These are phyloP conservation scores for Cladophialophora immunda DNA, from an alignment of 2,329 filamentous ascomycete species.

Conservation along the genomic window DNA sequence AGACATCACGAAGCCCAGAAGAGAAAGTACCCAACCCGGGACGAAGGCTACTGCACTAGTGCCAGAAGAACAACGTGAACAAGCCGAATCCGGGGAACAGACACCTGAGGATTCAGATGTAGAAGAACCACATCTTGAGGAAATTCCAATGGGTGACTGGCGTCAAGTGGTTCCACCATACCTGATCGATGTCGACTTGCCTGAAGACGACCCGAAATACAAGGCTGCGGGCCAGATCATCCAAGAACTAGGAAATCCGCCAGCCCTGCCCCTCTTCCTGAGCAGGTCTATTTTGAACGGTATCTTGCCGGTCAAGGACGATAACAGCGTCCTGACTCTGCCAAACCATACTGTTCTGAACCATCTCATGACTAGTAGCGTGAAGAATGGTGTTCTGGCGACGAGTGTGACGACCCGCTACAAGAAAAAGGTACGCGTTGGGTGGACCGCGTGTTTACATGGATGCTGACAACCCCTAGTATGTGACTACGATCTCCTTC, in stretches of 20 bases:
- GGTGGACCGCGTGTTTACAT: neutral
- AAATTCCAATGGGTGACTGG: constrained; percentile 68
- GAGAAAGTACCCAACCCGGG: constrained; percentile 48
- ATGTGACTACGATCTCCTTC: constrained; percentile 97
- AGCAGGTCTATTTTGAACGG: constrained; percentile 95
- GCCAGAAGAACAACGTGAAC: constrained; percentile 49
- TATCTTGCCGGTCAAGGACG: constrained; percentile 91
- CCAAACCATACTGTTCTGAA: constrained; percentile 98
- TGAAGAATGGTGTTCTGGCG: constrained; percentile 93
- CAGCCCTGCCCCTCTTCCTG: constrained; percentile 86
- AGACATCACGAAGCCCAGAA: constrained; percentile 59
- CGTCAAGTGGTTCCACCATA: constrained; percentile 81
- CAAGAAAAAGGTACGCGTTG: constrained; percentile 73
- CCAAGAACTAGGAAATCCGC: constrained; percentile 81
- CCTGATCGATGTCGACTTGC: constrained; percentile 83
- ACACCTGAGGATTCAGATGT: constrained; percentile 43
- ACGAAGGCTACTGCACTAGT: constrained; percentile 49
- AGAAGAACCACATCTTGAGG: constrained; percentile 51
- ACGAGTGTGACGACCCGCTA: constrained; percentile 98
- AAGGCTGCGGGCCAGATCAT: constrained; percentile 78
- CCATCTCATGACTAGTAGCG: constrained; percentile 95
- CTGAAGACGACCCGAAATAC: constrained; percentile 79
- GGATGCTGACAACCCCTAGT: constrained; percentile 63
- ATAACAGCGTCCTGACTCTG: constrained; percentile 95
- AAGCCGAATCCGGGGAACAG: constrained; percentile 45